Evolutionary conservation across 306 rosid species (phyloP).

Genomic region (Rubus idaeus): DNA sequence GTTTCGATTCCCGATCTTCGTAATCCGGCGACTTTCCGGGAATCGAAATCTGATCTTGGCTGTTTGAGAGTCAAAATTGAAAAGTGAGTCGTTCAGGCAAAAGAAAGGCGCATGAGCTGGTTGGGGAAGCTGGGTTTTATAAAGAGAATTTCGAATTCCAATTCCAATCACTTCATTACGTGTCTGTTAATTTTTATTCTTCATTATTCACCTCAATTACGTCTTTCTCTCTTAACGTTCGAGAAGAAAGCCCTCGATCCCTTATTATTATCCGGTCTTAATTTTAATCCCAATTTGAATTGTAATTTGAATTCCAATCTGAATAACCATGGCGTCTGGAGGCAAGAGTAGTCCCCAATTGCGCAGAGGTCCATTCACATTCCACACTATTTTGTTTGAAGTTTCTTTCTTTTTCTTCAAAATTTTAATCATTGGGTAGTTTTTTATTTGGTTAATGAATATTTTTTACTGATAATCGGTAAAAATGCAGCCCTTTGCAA

Average conservation of each 20-base stretch:
- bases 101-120: conserved; percentile 93
- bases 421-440: neutral
- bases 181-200: conserved; percentile 77
- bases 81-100: neutral
- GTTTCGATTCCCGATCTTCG: neutral
- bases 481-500: conserved; percentile 50
- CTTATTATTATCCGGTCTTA: conserved; percentile 13
- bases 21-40: neutral
- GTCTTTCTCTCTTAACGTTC: conserved; percentile 40
- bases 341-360: conserved; percentile 64
- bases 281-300: conserved; percentile 23
- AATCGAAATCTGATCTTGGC: neutral
- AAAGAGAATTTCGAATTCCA: conserved; percentile 48
- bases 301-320: conserved; percentile 13
- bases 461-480: neutral
- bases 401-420: neutral
- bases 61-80: conserved; percentile 10
- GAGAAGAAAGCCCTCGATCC: conserved; percentile 45
- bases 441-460: neutral
- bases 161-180: conserved; percentile 71
- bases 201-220: conserved; percentile 77
- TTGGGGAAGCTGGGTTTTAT: conserved; percentile 73
- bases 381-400: neutral
- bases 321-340: conserved; percentile 65
- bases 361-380: conserved; percentile 62